These are phyloP conservation scores for Neospermospora avenae DNA, from an alignment of 2,329 filamentous ascomycete species.

Conservation along the genomic window DNA sequence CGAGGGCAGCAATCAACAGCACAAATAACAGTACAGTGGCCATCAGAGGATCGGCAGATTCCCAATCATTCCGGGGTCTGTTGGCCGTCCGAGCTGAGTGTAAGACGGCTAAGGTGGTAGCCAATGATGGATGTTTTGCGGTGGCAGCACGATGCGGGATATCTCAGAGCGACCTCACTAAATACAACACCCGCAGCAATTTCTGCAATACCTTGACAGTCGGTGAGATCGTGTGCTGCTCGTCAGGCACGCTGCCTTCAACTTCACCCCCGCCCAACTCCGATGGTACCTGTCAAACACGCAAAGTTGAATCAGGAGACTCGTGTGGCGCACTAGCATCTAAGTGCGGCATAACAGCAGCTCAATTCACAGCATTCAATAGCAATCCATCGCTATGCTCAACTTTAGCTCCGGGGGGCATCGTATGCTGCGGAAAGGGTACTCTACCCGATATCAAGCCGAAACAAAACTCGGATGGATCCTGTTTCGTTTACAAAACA, in stretches of 20 bases:
- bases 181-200: not conserved
- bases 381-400: slow-evolving; percentile 27
- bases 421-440: slow-evolving; percentile 37
- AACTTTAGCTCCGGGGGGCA: slow-evolving; percentile 27
- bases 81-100: not conserved
- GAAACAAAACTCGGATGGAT: slow-evolving; percentile 35
- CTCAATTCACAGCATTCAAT: slow-evolving; percentile 39
- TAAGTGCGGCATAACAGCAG: slow-evolving; percentile 39
- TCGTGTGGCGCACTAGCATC: slow-evolving; percentile 37
- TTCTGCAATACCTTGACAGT: not conserved
- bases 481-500: slow-evolving; percentile 38
- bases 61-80: not conserved
- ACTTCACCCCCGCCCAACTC: not conserved
- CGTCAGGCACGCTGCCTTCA: not conserved
- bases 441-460: slow-evolving; percentile 35
- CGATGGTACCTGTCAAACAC: slow-evolving; percentile 1
- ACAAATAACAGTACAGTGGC: not conserved
- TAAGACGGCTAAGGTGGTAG: not conserved
- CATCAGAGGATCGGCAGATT: not conserved
- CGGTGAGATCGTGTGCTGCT: not conserved
- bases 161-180: not conserved
- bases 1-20: not conserved
- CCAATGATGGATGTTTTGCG: not conserved
- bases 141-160: not conserved
- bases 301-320: slow-evolving; percentile 1